These are phyloP conservation scores for Pseudogymnoascus sp. DNA, from an alignment of 2,329 filamentous ascomycete species.

Conservation along the genomic window DNA sequence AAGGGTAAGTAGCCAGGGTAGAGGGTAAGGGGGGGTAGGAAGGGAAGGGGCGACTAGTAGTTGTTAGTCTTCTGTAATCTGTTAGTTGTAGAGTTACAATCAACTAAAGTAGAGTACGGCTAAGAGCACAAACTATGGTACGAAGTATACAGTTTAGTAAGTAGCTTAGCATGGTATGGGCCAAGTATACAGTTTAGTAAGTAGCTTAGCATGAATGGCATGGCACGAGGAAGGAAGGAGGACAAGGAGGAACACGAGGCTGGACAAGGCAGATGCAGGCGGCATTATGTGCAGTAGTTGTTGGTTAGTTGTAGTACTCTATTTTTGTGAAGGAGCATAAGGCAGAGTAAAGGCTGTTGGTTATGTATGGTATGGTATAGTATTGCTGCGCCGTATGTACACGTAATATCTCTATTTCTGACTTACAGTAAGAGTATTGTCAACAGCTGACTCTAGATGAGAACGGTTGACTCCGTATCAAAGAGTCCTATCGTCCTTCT, in stretches of 20 bases:
- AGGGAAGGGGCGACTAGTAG: not conserved
- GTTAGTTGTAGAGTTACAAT: not conserved
- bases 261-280: not conserved
- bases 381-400: not conserved
- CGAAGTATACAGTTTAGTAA: not conserved
- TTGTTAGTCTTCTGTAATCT: too few species aligned
- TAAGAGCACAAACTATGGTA: not conserved
- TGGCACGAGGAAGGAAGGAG: not conserved
- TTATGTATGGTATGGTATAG: too few species aligned
- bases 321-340: not conserved
- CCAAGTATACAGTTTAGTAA: too few species aligned
- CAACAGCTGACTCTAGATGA: not conserved
- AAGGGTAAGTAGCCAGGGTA: not conserved
- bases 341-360: not conserved
- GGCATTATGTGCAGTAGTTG: not conserved
- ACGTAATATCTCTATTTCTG: not conserved
- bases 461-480: not conserved
- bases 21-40: not conserved
- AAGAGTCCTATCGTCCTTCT: not conserved
- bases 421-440: not conserved
- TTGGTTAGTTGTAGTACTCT: not conserved
- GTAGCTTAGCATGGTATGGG: not conserved
- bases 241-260: not conserved
- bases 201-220: too few species aligned
- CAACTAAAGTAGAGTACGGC: not conserved